Evolutionary conservation across 352 stramenopile species (phyloP), one percentile per base, ranked within the genome.

Genomic region (Lagenidium giganteum): DNA sequence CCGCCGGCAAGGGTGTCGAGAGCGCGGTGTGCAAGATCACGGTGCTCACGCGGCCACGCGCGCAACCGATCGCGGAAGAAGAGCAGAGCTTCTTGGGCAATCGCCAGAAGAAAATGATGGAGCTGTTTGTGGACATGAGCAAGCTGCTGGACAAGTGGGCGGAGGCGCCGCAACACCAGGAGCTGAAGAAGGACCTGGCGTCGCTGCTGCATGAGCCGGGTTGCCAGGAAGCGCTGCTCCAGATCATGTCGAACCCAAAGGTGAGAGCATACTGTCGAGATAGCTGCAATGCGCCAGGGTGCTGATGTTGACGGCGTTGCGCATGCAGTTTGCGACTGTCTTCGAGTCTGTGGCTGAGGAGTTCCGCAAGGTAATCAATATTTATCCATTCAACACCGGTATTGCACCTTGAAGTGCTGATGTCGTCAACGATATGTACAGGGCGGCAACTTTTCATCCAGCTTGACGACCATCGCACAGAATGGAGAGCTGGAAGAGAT

Each of bases 101-200:
- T 18, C 64, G 82, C 47, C 70, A 86, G 41, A 77, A 67, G 26
- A 75, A 83, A 38, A 74, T 83, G 54, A 66, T 69, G 47, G 69
- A 79, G 25, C 41, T 91, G 8, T 88, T 91, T 46, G 67, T 85
- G 16, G 79, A 91, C 34, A 37, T 91, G n/a, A 75, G 71, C 39
- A 83, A 86, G 24, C 51, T 91, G 12, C 51, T 91, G n/a, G 73
- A 87, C 38, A 79, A 87, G 22, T 91, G 76, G 79, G 67, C 73
- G 5, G 65, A 38, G 29, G 58, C 49, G 11, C 64, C 42, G 12
- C 50, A 88, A 20, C 67, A 83, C 42, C 54, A 68, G 30, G 68
- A 56, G 38, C 54, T 91, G 13, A 88, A 88, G 69, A 70, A 64
- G 29, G 79, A 91, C 34, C 52, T 91, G 13, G 46, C 85, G 26